A percentile compares a stretch with the other conserved stretches of the same genome.
phyloP scores from a whole-genome alignment of 2,329 filamentous ascomycete genomes.

The Hymenotorrendiella dingleyae region DNA sequence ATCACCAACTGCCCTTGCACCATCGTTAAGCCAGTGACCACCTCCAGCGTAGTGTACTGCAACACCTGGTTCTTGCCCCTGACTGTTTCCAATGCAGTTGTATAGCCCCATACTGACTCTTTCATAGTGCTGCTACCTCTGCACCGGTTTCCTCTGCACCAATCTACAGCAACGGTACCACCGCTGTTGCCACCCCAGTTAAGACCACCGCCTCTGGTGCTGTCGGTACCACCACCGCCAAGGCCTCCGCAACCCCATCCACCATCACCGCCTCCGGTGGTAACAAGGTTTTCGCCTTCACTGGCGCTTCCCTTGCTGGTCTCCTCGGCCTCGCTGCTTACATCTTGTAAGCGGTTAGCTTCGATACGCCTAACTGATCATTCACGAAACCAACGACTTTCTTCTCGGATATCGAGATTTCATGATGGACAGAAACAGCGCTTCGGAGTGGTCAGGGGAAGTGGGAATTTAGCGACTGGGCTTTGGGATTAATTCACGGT shows the following conservation, averaged over 20 bases:
- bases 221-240: conserved; percentile 18
- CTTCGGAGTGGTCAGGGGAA: conserved; percentile 24
- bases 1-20: conserved; percentile 29
- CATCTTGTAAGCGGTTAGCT: conserved; percentile 29
- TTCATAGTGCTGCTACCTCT: conserved; percentile 15
- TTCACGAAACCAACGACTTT: conserved; percentile 29
- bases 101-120: conserved; percentile 13
- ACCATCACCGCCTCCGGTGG: conserved; percentile 48
- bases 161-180: conserved; percentile 18
- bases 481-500: conserved; percentile 29
- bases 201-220: conserved; percentile 17
- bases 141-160: conserved; percentile 12
- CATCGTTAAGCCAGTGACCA: conserved; percentile 25
- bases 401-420: conserved; percentile 34
- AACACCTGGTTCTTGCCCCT: conserved; percentile 43
- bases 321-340: conserved; percentile 52
- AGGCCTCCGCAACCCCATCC: conserved; percentile 29
- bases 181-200: conserved; percentile 19
- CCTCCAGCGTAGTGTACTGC: conserved; percentile 36
- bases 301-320: conserved; percentile 54
- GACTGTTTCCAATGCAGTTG: conserved; percentile 18
- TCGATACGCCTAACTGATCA: conserved; percentile 48
- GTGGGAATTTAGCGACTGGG: conserved; percentile 20
- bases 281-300: conserved; percentile 49
- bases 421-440: conserved; percentile 36